phyloP scores from a whole-genome alignment of 23 red algal species.

The Chondrus crispus region DNA sequence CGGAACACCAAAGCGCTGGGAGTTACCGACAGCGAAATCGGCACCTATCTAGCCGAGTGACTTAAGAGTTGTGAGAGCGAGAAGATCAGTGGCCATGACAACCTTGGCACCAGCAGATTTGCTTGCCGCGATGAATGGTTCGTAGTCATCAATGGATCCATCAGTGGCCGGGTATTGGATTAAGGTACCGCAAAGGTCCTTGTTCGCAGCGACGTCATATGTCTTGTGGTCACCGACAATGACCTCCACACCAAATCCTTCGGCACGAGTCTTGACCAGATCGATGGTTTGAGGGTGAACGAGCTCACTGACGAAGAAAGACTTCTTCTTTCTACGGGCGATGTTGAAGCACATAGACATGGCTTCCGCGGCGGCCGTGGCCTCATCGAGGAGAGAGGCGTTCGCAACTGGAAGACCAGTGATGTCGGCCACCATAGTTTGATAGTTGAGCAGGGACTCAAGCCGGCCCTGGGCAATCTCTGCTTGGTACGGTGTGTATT shows the following conservation, averaged over 20 bases:
- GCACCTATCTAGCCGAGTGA: slow-evolving; percentile 90
- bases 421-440: slow-evolving; percentile 97
- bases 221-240: slow-evolving; percentile 69
- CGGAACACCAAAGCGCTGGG: slow-evolving; percentile 96
- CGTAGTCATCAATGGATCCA: slow-evolving; percentile 73
- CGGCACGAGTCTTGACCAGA: slow-evolving; percentile 84
- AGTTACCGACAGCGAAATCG: slow-evolving; percentile 93
- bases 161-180: slow-evolving; percentile 97
- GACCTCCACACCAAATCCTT: slow-evolving; percentile 89
- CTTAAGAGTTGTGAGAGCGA: slow-evolving; percentile 88
- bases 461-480: slow-evolving; percentile 97
- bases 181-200: slow-evolving; percentile 72
- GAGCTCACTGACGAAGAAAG: slow-evolving; percentile 84
- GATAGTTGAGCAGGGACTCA: slow-evolving; percentile 97
- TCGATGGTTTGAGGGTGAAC: slow-evolving; percentile 92
- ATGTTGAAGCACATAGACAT: slow-evolving; percentile 94
- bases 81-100: slow-evolving; percentile 87
- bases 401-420: slow-evolving; percentile 97
- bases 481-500: slow-evolving; percentile 99
- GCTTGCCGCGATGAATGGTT: slow-evolving; percentile 41
- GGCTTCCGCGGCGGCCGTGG: slow-evolving; percentile 95
- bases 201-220: slow-evolving; percentile 27
- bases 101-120: slow-evolving; percentile 83
- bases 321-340: slow-evolving; percentile 71
- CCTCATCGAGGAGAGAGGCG: slow-evolving; percentile 92